Conservation (phyloP, 176 grass and related monocot genomes). For the Tillandsia leiboldiana region DNA sequence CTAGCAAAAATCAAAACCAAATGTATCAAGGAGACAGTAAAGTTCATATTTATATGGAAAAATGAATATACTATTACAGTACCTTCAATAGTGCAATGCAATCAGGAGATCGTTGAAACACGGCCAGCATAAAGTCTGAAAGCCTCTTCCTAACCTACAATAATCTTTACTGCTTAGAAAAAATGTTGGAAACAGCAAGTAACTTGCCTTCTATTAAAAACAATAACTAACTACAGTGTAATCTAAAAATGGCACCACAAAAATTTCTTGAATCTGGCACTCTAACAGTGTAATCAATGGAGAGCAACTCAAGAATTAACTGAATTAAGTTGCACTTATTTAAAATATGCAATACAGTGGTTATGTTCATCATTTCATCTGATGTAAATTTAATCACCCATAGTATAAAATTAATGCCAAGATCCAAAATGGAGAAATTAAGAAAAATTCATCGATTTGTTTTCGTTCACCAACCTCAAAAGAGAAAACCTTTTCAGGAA, state of each 20-base stretch:
- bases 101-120: conserved; percentile 64
- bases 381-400: background rate
- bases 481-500: conserved; percentile 85
- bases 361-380: too few species aligned
- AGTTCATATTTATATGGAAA: background rate
- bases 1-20: too few species aligned
- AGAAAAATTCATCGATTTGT: background rate
- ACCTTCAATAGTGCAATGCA: conserved; percentile 88
- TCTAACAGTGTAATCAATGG: background rate
- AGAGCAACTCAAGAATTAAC: background rate
- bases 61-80: background rate
- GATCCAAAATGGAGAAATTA: background rate
- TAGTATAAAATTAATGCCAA: background rate
- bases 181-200: conserved; percentile 4
- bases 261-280: background rate
- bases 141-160: conserved; percentile 71
- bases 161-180: background rate
- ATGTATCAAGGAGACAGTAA: background rate
- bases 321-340: background rate
- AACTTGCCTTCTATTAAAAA: conserved; percentile 6
- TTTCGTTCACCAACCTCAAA: conserved; percentile 47
- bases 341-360: too few species aligned
- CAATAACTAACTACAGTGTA: background rate
- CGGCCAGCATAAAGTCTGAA: conserved; percentile 78
- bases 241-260: background rate